Percentiles rank a stretch among this genome's conserved stretches.
Conservation (phyloP, 768 basidiomycete species). For the Cubamyces sp. region DNA sequence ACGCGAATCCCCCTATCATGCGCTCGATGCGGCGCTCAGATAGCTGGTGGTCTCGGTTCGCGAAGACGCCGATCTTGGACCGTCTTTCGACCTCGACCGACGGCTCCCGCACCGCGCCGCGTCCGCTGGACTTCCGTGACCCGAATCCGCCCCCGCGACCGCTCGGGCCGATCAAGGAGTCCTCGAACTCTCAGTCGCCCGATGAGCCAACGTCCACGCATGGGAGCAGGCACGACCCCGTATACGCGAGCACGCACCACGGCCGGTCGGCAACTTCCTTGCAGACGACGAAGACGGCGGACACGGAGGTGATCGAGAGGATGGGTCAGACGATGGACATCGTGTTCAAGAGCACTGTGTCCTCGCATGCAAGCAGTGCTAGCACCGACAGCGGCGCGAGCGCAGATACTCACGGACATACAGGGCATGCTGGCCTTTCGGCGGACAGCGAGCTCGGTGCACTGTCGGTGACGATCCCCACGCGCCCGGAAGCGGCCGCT, state of each 20-base stretch:
- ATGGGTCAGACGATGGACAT: constrained; percentile 74
- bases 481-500: too few species aligned
- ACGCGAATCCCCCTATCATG: constrained; percentile 43
- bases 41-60: constrained; percentile 80
- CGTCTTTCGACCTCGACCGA: constrained; percentile 52
- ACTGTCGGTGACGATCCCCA: constrained; percentile 14
- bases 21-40: constrained; percentile 65
- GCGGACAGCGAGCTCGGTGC: background rate
- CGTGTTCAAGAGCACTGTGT: constrained; percentile 35
- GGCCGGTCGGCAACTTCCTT: constrained; percentile 43
- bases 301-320: constrained; percentile 69
- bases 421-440: too few species aligned
- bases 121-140: constrained; percentile 66
- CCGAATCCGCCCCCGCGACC: constrained; percentile 74
- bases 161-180: constrained; percentile 64
- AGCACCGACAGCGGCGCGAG: constrained; percentile 19
- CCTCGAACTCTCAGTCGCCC: constrained; percentile 39
- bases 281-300: constrained; percentile 63
- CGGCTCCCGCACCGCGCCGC: constrained; percentile 14
- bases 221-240: constrained; percentile 24
- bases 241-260: constrained; percentile 36
- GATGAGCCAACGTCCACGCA: constrained; percentile 17
- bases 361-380: constrained; percentile 26
- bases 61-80: constrained; percentile 67
- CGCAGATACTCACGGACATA: constrained; percentile 2